Conservation (phyloP, 2,329 filamentous ascomycete species). For the Dactylellina haptotyla region DNA sequence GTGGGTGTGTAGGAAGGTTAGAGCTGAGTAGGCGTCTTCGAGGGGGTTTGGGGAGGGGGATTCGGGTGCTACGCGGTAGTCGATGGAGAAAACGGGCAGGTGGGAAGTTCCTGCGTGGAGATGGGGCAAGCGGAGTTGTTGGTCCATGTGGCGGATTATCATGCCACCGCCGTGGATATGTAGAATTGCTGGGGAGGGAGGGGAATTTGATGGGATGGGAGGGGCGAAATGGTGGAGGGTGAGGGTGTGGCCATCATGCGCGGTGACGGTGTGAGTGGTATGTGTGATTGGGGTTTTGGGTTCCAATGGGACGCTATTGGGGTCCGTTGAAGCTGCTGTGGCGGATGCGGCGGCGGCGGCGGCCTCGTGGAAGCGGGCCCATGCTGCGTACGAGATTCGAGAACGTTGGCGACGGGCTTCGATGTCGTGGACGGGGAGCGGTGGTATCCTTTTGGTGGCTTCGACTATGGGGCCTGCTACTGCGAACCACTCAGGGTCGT, state of each 20-base stretch:
- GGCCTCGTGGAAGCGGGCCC: not conserved
- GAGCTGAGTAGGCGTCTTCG: conserved; percentile 62
- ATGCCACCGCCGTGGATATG: conserved; percentile 64
- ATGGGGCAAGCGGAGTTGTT: conserved; percentile 57
- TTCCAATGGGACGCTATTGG: not conserved
- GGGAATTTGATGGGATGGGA: not conserved
- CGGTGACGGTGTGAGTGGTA: not conserved
- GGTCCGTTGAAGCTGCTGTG: not conserved
- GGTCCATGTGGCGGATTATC: conserved; percentile 59
- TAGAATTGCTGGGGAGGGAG: conserved; percentile 58
- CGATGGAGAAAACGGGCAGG: conserved; percentile 61
- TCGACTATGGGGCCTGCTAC: not conserved
- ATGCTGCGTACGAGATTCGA: not conserved
- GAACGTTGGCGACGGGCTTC: not conserved
- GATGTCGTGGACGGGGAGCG: not conserved
- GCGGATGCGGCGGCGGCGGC: not conserved
- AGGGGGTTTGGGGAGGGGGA: conserved; percentile 60
- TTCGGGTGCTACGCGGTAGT: conserved; percentile 65
- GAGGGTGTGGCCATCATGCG: not conserved
- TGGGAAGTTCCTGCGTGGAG: conserved; percentile 57
- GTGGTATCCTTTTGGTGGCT: not conserved
- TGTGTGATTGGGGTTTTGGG: not conserved
- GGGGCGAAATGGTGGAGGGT: conserved; percentile 2
- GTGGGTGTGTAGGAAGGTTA: conserved; percentile 60
- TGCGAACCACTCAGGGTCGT: not conserved